Base-by-base conservation (phyloP, 306 rosid genomes). In the Lathyrus sativus region DNA sequence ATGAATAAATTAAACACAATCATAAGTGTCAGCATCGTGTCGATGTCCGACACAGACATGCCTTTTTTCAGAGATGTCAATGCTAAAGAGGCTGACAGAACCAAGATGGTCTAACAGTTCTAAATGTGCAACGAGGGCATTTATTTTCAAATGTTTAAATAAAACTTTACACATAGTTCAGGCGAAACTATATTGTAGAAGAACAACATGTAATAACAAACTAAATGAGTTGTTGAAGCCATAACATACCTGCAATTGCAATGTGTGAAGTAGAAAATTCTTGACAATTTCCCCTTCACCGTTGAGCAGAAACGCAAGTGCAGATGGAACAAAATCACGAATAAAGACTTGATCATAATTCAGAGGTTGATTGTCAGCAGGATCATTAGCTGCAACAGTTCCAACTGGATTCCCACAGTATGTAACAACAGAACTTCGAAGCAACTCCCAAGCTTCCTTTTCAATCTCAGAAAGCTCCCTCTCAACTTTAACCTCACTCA, bases 261-360 rank as follows among this genome's bases (percentile, higher is more conserved):
- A 80, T 9, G 98, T 92, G 80, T 85, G 95, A 67, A 92, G 95
- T 48, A 89, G 83, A 76, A 92, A 92, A 75, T 92, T 87, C 84
- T 83, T 89, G 76, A 92, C 96, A 67, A 92, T 87, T 56, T 89
- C 96, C 68, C 79, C 84, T 41, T 92, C 95, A 13, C 95, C 98
- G 68, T 84, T 89, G 56, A 92, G 91, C 79, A 92, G 85, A 82
- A 92, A 92, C 24, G 96, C 92, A 65, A 92, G 89, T 1, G 95
- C 98, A 0, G 98, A 89, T 2, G 98, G 96, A 66, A 92, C 85
- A 29, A 92, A 92, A 75, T 89, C 98, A 35, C 98, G 92, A 69
- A 92, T 74, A 37, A 92, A 92, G 54, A 92, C 96, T 82, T 92
- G 98, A 71, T 89, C 98, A 50, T 92, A 92, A 62, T 92, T 92